Evolutionary conservation across 2,329 filamentous ascomycete genomes (phyloP).

Genomic region (Aspergillus brasiliensis): DNA sequence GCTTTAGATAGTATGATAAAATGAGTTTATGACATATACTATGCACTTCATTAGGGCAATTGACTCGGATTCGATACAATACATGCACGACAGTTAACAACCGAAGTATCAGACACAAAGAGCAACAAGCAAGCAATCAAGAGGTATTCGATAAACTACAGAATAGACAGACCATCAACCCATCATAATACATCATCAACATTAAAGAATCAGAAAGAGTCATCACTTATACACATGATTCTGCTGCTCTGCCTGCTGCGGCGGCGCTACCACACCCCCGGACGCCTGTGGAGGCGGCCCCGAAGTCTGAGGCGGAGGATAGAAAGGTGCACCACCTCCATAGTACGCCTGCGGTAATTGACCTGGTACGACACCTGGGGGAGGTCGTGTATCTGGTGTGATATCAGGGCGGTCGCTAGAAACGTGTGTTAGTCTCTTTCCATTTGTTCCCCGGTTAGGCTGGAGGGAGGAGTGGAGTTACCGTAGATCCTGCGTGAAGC

Average conservation of each 20-base stretch:
- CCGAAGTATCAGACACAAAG: not conserved
- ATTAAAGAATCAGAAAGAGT: conserved; percentile 3
- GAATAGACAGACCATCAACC: not conserved
- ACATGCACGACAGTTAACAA: not conserved
- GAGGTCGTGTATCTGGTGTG: conserved; percentile 39
- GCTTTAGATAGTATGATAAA: not conserved
- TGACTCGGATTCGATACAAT: not conserved
- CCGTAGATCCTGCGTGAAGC: conserved; percentile 42
- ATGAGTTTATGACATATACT: not conserved
- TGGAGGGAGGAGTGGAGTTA: conserved; percentile 18
- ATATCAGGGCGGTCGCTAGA: conserved; percentile 41
- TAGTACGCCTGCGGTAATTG: conserved; percentile 30
- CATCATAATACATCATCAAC: not conserved
- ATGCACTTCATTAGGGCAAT: not conserved
- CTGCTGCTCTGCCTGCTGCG: conserved; percentile 16
- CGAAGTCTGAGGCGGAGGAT: not conserved
- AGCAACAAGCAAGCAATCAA: not conserved
- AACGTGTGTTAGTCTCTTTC: not conserved
- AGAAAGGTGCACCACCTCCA: conserved; percentile 8
- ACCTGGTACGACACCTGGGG: conserved; percentile 29
- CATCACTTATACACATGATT: conserved; percentile 27
- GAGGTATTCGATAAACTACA: not conserved
- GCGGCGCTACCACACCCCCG: conserved; percentile 16
- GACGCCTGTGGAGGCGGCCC: conserved; percentile 18
- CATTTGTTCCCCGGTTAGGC: conserved; percentile 4